Evolutionary conservation across 148 eudicot species (phyloP).

Genomic region (Spergularia bocconei): DNA sequence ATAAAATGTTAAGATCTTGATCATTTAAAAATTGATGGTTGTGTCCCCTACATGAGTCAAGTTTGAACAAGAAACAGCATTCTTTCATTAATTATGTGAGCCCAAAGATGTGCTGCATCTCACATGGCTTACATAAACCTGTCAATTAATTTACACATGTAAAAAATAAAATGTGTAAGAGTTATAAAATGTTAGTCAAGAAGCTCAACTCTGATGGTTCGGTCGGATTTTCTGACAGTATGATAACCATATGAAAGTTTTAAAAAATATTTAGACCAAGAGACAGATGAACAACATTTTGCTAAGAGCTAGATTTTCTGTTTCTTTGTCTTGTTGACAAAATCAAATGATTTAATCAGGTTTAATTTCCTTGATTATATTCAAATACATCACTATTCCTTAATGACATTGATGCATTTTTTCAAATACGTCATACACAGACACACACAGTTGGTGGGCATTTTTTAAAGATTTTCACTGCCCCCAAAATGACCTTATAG

Average conservation of each 20-base stretch:
- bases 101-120: constrained; percentile 27
- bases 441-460: neutral
- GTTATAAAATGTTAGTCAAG: constrained; percentile 2
- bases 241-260: constrained; percentile 1
- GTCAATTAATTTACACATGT: constrained; percentile 29
- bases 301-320: constrained; percentile 28
- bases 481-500: neutral
- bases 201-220: constrained; percentile 12
- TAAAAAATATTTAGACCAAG: constrained; percentile 2
- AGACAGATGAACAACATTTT: constrained; percentile 33
- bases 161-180: neutral
- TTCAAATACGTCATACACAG: neutral
- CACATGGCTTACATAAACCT: constrained; percentile 37
- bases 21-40: constrained; percentile 17
- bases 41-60: constrained; percentile 33
- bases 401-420: constrained; percentile 12
- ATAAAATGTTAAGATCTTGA: constrained; percentile 23
- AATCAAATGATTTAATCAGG: constrained; percentile 22
- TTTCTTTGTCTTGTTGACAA: constrained; percentile 31
- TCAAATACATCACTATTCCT: constrained; percentile 4
- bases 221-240: constrained; percentile 27
- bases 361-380: constrained; percentile 10
- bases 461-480: neutral
- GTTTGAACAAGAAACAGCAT: constrained; percentile 31
- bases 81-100: constrained; percentile 31